Evolutionary conservation across 2,329 filamentous ascomycete species (phyloP).

Genomic region (Colletotrichum filicis): DNA sequence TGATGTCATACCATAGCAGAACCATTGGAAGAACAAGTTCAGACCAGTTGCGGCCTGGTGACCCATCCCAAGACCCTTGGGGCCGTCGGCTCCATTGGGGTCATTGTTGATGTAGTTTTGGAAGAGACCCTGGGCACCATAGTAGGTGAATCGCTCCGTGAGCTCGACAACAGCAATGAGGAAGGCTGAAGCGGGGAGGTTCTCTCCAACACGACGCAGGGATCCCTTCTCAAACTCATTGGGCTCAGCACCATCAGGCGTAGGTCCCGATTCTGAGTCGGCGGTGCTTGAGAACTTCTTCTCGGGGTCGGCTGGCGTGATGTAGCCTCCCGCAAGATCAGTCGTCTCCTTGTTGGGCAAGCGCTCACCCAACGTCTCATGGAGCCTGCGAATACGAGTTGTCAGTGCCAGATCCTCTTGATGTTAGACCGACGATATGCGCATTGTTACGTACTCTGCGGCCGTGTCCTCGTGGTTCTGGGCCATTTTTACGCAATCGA

Average conservation of each 20-base stretch:
- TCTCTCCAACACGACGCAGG: conserved; percentile 64
- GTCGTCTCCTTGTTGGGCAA: conserved; percentile 38
- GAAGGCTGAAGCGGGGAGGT: conserved; percentile 64
- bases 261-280: conserved; percentile 44
- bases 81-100: conserved; percentile 46
- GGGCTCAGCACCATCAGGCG: conserved; percentile 61
- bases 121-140: conserved; percentile 64
- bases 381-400: conserved; percentile 39
- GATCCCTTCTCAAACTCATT: conserved; percentile 61
- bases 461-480: conserved; percentile 47
- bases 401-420: conserved; percentile 1
- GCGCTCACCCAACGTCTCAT: conserved; percentile 41
- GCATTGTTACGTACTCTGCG: conserved; percentile 43
- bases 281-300: conserved; percentile 31
- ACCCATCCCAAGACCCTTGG: conserved; percentile 65
- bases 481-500: conserved; percentile 41
- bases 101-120: conserved; percentile 63
- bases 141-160: conserved; percentile 68
- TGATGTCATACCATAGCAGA: conserved; percentile 49
- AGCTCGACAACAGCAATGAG: conserved; percentile 67
- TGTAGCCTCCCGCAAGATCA: conserved; percentile 40
- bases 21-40: conserved; percentile 66
- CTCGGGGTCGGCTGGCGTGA: conserved; percentile 39
- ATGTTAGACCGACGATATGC: conserved; percentile 5
- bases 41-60: conserved; percentile 65